Conservation (phyloP, 257 asterid species). For the Rehmannia glutinosa region DNA sequence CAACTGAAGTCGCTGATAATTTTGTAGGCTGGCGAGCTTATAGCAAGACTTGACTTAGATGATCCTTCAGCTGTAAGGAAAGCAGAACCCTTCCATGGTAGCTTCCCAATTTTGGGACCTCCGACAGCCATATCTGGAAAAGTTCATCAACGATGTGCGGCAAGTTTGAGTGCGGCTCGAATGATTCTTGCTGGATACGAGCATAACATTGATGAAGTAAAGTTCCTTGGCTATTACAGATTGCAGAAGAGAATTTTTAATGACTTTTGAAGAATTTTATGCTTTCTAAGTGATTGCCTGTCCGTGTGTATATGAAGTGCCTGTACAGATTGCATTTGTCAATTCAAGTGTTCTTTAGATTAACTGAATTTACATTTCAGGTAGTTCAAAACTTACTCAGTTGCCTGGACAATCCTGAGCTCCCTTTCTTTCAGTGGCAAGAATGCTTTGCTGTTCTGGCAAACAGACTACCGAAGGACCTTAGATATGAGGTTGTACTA, state of each 20-base stretch:
- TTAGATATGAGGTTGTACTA: conserved; percentile 67
- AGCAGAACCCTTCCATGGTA: conserved; percentile 91
- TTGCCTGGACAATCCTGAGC: conserved; percentile 98
- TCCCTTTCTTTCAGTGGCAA: conserved; percentile 99
- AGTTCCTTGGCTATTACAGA: conserved; percentile 24
- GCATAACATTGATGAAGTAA: conserved; percentile 88
- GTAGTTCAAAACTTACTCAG: conserved; percentile 92
- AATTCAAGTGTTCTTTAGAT: conserved; percentile 8
- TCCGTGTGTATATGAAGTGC: background rate
- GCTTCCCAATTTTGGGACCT: conserved; percentile 89
- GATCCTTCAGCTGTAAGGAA: conserved; percentile 99
- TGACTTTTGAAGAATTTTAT: background rate
- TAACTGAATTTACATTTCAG: conserved; percentile 37
- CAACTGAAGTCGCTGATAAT: conserved; percentile 8
- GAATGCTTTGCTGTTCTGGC: conserved; percentile 98
- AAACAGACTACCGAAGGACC: conserved; percentile 87
- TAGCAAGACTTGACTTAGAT: conserved; percentile 92
- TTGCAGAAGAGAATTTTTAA: background rate
- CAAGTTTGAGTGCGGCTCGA: conserved; percentile 85
- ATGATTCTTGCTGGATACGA: conserved; percentile 99
- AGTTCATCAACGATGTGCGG: conserved; percentile 98
- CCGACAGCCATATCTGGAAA: conserved; percentile 96
- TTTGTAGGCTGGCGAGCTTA: conserved; percentile 91
- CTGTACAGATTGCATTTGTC: conserved; percentile 4
- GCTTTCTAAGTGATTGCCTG: conserved; percentile 1